Evolutionary conservation across 1,284 basidiomycete species (phyloP).

Genomic region (Paramarasmius palmivorus): DNA sequence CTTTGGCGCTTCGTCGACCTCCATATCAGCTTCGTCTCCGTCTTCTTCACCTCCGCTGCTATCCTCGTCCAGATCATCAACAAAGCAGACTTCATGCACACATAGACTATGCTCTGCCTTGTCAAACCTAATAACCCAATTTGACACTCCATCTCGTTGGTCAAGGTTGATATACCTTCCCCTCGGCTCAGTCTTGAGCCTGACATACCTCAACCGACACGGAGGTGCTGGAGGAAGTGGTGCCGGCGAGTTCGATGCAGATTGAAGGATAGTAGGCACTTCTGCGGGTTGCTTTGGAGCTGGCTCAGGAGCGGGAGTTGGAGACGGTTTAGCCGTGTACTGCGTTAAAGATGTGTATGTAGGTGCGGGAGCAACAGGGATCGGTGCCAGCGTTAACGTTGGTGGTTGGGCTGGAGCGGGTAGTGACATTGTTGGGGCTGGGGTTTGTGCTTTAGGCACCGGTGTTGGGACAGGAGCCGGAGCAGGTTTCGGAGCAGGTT

Average conservation of each 20-base stretch:
- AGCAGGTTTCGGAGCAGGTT: slow-evolving; percentile 8
- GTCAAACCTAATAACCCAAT: slow-evolving; percentile 63
- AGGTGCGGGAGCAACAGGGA: neutral
- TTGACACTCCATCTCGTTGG: slow-evolving; percentile 62
- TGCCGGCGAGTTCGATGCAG: slow-evolving; percentile 40
- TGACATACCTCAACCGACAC: slow-evolving; percentile 50
- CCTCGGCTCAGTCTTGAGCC: slow-evolving; percentile 54
- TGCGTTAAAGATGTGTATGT: too few relatives aligned
- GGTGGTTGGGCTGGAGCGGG: slow-evolving; percentile 10
- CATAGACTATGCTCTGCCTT: slow-evolving; percentile 52
- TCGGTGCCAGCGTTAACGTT: slow-evolving; percentile 5
- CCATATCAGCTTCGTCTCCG: slow-evolving; percentile 41
- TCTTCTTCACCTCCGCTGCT: slow-evolving; percentile 49
- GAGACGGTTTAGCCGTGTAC: slow-evolving; percentile 10
- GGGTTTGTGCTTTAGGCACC: slow-evolving; percentile 12
- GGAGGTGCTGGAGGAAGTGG: slow-evolving; percentile 43
- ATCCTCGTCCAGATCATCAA: slow-evolving; percentile 46
- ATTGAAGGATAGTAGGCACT: neutral
- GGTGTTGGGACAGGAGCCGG: slow-evolving; percentile 19
- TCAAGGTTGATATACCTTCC: slow-evolving; percentile 59
- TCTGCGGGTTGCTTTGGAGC: neutral
- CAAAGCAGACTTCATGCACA: slow-evolving; percentile 53
- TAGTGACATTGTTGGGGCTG: too few relatives aligned
- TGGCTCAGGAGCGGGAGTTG: slow-evolving; percentile 23
- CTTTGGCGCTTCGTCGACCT: slow-evolving; percentile 29